Conservation (phyloP, 2,329 filamentous ascomycete genomes). For the Thielaviopsis ethacetica region DNA sequence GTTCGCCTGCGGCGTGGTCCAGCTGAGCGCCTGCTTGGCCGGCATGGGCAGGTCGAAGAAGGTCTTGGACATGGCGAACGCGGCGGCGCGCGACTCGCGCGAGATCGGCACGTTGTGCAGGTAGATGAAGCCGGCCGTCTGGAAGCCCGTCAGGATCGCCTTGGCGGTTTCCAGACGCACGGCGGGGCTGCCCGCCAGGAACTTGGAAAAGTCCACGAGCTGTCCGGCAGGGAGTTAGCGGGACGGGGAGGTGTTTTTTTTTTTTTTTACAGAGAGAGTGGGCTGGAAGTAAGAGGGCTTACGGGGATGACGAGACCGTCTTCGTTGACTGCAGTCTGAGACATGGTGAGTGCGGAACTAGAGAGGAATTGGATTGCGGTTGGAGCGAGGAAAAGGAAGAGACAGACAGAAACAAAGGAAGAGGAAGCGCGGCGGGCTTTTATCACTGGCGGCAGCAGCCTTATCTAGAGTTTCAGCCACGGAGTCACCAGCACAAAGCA, state of each 20-base stretch:
- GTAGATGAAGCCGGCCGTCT: conserved; percentile 78
- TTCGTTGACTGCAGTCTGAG: conserved; percentile 29
- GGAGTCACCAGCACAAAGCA: too few relatives aligned
- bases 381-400: background rate
- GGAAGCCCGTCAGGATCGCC: conserved; percentile 64
- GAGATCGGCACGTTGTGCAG: conserved; percentile 64
- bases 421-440: too few relatives aligned
- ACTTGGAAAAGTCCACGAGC: conserved; percentile 66
- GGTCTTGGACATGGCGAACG: conserved; percentile 50
- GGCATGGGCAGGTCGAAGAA: conserved; percentile 52
- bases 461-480: too few relatives aligned
- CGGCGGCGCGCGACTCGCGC: conserved; percentile 35
- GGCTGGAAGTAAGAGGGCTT: conserved; percentile 15
- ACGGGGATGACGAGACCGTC: conserved; percentile 40
- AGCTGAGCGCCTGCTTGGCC: conserved; percentile 49
- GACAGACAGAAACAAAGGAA: too few relatives aligned
- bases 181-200: conserved; percentile 44
- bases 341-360: conserved; percentile 18
- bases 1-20: conserved; percentile 58
- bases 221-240: conserved; percentile 22
- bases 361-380: background rate
- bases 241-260: too few relatives aligned
- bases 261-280: conserved; percentile 4
- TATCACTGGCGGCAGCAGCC: too few relatives aligned
- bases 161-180: conserved; percentile 50